Percentiles rank a stretch among this genome's conserved stretches.
These are phyloP conservation scores for Pyrenopolyporus hunteri DNA, from an alignment of 495 filamentous ascomycete species.

Conservation along the genomic window DNA sequence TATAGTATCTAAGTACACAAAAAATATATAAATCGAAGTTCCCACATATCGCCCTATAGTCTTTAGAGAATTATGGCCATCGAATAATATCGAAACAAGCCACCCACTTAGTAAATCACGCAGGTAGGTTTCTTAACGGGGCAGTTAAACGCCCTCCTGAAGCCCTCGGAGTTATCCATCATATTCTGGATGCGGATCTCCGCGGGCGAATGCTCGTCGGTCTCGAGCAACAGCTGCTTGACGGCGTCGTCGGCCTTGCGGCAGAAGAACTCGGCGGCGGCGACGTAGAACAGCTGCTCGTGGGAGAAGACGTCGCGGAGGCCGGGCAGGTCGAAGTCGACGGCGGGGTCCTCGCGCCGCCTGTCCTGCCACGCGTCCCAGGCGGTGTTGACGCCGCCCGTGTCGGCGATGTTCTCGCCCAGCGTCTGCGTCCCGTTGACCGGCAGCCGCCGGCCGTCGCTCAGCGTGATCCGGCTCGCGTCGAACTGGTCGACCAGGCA, in stretches of 20 bases:
- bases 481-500: conserved; percentile 70
- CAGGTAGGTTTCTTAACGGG: conserved; percentile 65
- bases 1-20: no score
- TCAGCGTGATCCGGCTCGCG: conserved; percentile 58
- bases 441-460: conserved; percentile 56
- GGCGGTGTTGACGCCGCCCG: conserved; percentile 65
- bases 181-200: conserved; percentile 63
- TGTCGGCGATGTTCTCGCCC: conserved; percentile 72
- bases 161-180: conserved; percentile 68
- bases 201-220: conserved; percentile 59
- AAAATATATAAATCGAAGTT: no score
- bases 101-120: conserved; percentile 54
- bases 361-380: conserved; percentile 68
- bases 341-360: conserved; percentile 44
- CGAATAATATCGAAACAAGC: background rate
- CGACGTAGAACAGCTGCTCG: conserved; percentile 70
- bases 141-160: conserved; percentile 68
- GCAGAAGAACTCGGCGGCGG: conserved; percentile 68
- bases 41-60: no score
- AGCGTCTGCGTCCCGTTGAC: conserved; percentile 68
- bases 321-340: conserved; percentile 60
- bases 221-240: background rate
- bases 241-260: background rate
- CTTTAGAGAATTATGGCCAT: background rate
- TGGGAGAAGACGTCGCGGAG: conserved; percentile 59